These are phyloP conservation scores for Acer saccharum DNA, from an alignment of 345 rosid genomes.

Conservation along the genomic window DNA sequence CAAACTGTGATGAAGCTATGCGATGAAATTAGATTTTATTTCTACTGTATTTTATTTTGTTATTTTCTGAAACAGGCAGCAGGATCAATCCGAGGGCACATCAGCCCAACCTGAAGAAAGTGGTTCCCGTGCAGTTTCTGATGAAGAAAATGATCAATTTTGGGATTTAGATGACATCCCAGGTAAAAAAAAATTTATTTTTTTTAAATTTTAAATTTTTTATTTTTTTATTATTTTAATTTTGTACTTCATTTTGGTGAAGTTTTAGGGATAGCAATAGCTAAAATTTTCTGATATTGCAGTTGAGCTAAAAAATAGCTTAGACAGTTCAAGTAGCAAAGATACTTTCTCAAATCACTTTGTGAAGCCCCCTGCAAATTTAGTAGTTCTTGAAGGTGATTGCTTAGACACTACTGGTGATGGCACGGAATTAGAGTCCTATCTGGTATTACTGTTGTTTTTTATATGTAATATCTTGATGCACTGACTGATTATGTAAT, in stretches of 20 bases:
- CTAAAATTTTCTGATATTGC: slow-evolving; percentile 26
- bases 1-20: slow-evolving; percentile 8
- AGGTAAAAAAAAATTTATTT: slow-evolving; percentile 37
- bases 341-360: slow-evolving; percentile 58
- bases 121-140: slow-evolving; percentile 37
- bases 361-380: slow-evolving; percentile 91
- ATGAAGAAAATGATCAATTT: slow-evolving; percentile 69
- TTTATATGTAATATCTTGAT: slow-evolving; percentile 15
- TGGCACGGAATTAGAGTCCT: slow-evolving; percentile 83
- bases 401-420: slow-evolving; percentile 78
- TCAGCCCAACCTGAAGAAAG: slow-evolving; percentile 41
- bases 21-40: neutral
- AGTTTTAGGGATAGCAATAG: slow-evolving; percentile 10
- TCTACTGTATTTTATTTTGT: neutral
- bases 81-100: slow-evolving; percentile 55
- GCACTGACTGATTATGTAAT: slow-evolving; percentile 9
- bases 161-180: slow-evolving; percentile 82
- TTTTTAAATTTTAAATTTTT: no score
- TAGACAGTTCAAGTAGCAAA: slow-evolving; percentile 62
- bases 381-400: slow-evolving; percentile 94
- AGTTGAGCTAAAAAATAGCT: slow-evolving; percentile 78
- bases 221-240: no score
- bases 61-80: slow-evolving; percentile 51
- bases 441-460: slow-evolving; percentile 66
- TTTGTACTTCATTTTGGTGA: neutral